Conservation (phyloP, 208 protist species). For the Leishmania tropica region DNA sequence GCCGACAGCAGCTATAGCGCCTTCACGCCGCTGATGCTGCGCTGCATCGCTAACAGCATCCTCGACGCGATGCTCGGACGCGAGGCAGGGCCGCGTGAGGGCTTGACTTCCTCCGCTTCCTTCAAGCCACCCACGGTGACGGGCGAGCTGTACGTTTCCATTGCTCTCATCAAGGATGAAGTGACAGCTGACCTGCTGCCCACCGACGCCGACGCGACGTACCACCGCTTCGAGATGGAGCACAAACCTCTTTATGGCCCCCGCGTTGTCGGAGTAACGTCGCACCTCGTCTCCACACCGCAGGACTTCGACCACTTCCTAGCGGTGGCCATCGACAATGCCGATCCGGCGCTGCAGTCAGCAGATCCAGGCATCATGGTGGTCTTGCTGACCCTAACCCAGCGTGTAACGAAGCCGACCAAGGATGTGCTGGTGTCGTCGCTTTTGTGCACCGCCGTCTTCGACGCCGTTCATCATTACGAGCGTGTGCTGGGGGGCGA, state of each 20-base stretch:
- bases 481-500: constrained; percentile 41
- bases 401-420: constrained; percentile 40
- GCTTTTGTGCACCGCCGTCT: constrained; percentile 69
- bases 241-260: constrained; percentile 56
- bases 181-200: constrained; percentile 70
- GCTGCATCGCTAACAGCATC: constrained; percentile 62
- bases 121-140: constrained; percentile 23
- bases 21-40: constrained; percentile 70
- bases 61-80: constrained; percentile 37
- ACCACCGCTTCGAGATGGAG: constrained; percentile 71
- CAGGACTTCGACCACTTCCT: constrained; percentile 76
- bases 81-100: constrained; percentile 1
- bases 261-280: constrained; percentile 47
- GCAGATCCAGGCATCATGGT: constrained; percentile 82
- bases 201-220: constrained; percentile 46
- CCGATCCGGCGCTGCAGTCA: constrained; percentile 63
- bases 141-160: constrained; percentile 74
- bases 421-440: constrained; percentile 75
- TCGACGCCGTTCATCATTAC: constrained; percentile 79
- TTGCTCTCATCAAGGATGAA: constrained; percentile 76
- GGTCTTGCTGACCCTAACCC: constrained; percentile 57
- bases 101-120: constrained; percentile 12
- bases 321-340: constrained; percentile 67
- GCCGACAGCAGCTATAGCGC: constrained; percentile 77
- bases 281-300: constrained; percentile 48